Conservation (phyloP, 2,329 filamentous ascomycete genomes). For the Lasiodiplodia theobromae region DNA sequence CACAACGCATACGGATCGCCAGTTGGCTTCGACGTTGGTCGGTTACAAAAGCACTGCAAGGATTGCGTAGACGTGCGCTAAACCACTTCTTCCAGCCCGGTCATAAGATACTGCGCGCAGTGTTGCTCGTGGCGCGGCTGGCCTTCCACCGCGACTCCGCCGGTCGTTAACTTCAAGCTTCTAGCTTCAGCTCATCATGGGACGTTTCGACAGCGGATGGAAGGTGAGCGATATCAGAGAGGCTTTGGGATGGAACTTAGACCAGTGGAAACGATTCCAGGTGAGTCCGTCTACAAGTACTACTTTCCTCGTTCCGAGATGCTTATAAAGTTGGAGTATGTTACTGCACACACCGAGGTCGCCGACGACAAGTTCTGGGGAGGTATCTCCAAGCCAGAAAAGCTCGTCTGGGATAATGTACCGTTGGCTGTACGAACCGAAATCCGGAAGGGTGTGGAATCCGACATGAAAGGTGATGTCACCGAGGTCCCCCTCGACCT, state of each 20-base stretch:
- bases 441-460: background rate
- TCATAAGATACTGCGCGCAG: background rate
- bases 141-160: background rate
- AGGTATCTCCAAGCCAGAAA: background rate
- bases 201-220: background rate
- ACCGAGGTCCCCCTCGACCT: background rate
- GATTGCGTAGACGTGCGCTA: background rate
- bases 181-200: background rate
- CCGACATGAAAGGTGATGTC: background rate
- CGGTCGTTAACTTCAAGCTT: background rate
- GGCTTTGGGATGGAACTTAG: background rate
- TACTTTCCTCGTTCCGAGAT: background rate
- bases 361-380: background rate
- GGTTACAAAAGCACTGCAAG: background rate
- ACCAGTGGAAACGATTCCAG: background rate
- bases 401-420: background rate
- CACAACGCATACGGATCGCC: background rate
- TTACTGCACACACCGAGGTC: background rate
- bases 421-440: background rate
- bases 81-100: background rate
- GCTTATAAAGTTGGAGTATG: background rate
- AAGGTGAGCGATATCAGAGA: background rate
- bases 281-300: background rate
- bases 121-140: background rate
- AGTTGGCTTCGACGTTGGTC: background rate